A percentile compares a stretch with the other conserved stretches of the same genome.
Evolutionary conservation across 352 stramenopile species (phyloP).

Genomic region (Phytophthora colocasiae): DNA sequence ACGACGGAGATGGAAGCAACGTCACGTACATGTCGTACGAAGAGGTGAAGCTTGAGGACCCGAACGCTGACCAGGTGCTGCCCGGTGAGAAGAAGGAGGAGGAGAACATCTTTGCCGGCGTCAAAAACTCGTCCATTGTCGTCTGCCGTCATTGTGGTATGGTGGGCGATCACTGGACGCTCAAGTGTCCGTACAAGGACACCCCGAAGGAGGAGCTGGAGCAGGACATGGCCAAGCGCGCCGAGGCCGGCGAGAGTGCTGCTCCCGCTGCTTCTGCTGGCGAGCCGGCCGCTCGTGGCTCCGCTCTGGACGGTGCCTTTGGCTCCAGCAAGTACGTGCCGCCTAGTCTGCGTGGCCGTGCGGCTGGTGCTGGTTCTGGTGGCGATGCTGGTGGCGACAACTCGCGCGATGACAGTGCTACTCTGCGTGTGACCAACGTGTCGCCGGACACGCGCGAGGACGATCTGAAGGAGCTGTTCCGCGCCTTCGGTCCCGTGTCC

Average conservation of each 20-base stretch:
- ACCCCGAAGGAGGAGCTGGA: conserved; percentile 82
- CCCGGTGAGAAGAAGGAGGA: conserved; percentile 91
- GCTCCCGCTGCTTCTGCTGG: conserved; percentile 27
- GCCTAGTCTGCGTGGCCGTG: conserved; percentile 76
- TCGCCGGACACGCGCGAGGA: conserved; percentile 98
- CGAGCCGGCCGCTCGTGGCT: conserved; percentile 49
- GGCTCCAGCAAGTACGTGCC: conserved; percentile 90
- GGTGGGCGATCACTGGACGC: conserved; percentile 91
- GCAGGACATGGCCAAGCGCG: conserved; percentile 68
- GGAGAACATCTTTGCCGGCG: conserved; percentile 86
- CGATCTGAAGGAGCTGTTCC: conserved; percentile 99
- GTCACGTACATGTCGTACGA: conserved; percentile 90
- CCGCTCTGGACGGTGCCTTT: conserved; percentile 74
- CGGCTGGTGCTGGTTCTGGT: conserved; percentile 38
- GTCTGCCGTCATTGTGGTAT: conserved; percentile 92
- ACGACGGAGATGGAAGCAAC: conserved; percentile 81
- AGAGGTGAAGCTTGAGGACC: conserved; percentile 83
- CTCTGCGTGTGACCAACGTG: conserved; percentile 99
- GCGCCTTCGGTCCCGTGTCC: conserved; percentile 95
- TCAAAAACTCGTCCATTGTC: conserved; percentile 91
- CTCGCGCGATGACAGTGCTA: conserved; percentile 82
- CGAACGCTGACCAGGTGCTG: conserved; percentile 87
- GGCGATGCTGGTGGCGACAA: conserved; percentile 43
- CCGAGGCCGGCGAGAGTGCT: conserved; percentile 39
- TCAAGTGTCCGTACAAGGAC: conserved; percentile 94